phyloP scores from a whole-genome alignment of 1,284 basidiomycete species.

The Leucoagaricus sp. region DNA sequence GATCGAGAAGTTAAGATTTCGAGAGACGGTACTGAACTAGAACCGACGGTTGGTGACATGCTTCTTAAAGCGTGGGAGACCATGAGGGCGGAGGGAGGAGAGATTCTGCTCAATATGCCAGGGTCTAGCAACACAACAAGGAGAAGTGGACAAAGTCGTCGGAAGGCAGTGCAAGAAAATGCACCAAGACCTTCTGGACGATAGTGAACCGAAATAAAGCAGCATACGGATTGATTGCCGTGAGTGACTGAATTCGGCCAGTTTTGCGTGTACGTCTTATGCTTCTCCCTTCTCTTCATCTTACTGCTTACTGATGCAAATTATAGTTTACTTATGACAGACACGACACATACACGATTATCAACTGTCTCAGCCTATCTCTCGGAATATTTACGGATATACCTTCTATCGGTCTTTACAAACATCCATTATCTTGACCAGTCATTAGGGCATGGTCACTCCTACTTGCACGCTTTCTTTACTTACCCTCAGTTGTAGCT shows the following conservation, averaged over 20 bases:
- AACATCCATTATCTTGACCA: too few species aligned
- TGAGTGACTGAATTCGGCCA: neutral
- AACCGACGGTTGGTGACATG: constrained; percentile 75
- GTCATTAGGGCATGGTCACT: neutral
- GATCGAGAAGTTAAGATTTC: constrained; percentile 91
- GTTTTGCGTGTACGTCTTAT: neutral
- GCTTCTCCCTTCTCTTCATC: neutral
- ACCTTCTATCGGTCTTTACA: neutral
- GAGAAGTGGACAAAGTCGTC: neutral
- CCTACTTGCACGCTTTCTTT: neutral
- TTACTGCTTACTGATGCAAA: neutral
- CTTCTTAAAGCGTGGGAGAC: constrained; percentile 79
- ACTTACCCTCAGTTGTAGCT: neutral
- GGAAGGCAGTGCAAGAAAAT: neutral
- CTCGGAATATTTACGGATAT: neutral
- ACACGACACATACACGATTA: neutral
- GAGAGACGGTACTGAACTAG: constrained; percentile 90
- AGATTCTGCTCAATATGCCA: neutral
- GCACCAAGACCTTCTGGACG: neutral
- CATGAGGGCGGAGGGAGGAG: constrained; percentile 24
- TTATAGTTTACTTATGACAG: neutral
- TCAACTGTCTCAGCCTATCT: neutral
- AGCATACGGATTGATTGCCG: neutral
- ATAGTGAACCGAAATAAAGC: neutral
- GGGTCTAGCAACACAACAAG: neutral